Percentiles rank a stretch among this genome's conserved stretches.
phyloP scores from a whole-genome alignment of 1,284 basidiomycete genomes.

The Mycena sp. region DNA sequence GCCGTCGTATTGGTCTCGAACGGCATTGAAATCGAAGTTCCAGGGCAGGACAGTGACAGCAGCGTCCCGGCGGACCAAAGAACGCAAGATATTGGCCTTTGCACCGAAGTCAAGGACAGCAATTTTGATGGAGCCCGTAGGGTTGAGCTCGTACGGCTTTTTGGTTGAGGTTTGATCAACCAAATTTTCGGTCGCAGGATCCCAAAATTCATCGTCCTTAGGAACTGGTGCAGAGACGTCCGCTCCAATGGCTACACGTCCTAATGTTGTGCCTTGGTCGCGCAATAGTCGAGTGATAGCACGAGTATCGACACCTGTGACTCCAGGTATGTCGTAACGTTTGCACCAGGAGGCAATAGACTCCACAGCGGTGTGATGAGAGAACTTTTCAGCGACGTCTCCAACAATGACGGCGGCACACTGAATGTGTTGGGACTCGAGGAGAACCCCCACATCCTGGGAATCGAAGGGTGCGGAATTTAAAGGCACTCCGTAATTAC shows the following conservation, averaged over 20 bases:
- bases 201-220: conserved; percentile 82
- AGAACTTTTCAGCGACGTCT: conserved; percentile 95
- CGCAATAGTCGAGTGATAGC: conserved; percentile 94
- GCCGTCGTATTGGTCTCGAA: conserved; percentile 93
- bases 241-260: conserved; percentile 86
- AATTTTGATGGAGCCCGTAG: conserved; percentile 88
- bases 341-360: conserved; percentile 95
- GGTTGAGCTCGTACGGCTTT: conserved; percentile 87
- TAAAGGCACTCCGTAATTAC: conserved; percentile 96
- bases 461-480: conserved; percentile 82
- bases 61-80: conserved; percentile 90
- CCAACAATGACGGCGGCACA: conserved; percentile 94
- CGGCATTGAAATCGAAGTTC: conserved; percentile 94
- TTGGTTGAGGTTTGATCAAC: conserved; percentile 94
- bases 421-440: conserved; percentile 92
- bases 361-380: conserved; percentile 95
- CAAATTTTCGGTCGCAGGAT: conserved; percentile 92
- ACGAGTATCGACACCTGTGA: conserved; percentile 97
- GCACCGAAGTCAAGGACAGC: conserved; percentile 97
- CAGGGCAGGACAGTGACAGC: conserved; percentile 96
- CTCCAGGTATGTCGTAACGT: conserved; percentile 90
- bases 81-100: conserved; percentile 97
- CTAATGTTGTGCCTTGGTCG: conserved; percentile 97
- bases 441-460: conserved; percentile 88
- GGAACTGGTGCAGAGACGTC: conserved; percentile 76